These are phyloP conservation scores for Sordariomycetes sp. DNA, from an alignment of 2,329 filamentous ascomycete species.

Conservation along the genomic window DNA sequence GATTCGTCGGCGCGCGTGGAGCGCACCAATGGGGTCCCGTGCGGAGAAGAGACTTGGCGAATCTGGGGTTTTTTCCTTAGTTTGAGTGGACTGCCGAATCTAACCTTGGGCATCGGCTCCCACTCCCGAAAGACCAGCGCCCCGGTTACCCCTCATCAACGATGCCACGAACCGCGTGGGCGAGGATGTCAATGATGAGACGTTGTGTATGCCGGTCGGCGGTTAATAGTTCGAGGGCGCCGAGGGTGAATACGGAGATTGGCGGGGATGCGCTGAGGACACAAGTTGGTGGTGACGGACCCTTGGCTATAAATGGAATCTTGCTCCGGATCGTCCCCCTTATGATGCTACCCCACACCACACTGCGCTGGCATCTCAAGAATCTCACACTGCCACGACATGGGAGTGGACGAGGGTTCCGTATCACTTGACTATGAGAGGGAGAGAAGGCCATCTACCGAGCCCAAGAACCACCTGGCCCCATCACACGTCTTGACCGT, in stretches of 20 bases:
- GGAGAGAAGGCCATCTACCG: neutral
- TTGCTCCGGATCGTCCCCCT: neutral
- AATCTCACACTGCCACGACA: neutral
- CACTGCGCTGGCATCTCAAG: neutral
- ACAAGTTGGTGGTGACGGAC: neutral
- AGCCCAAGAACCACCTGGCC: neutral
- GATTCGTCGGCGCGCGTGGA: neutral
- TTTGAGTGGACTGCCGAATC: neutral
- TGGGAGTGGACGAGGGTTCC: neutral
- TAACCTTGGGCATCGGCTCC: neutral
- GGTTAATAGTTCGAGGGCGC: too few species aligned
- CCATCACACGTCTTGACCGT: neutral
- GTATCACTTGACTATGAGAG: too few species aligned
- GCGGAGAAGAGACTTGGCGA: neutral
- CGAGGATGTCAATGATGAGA: neutral
- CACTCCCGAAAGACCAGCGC: neutral
- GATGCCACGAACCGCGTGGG: neutral
- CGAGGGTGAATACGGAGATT: too few species aligned
- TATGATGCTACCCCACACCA: neutral
- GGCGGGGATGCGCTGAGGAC: neutral
- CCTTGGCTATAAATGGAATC: neutral
- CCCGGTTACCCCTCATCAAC: neutral
- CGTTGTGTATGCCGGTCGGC: neutral
- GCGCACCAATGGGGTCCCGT: neutral
- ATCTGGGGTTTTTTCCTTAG: neutral